Conservation (phyloP, 192 early-diverging fungal species). For the Linnemannia zychae region DNA sequence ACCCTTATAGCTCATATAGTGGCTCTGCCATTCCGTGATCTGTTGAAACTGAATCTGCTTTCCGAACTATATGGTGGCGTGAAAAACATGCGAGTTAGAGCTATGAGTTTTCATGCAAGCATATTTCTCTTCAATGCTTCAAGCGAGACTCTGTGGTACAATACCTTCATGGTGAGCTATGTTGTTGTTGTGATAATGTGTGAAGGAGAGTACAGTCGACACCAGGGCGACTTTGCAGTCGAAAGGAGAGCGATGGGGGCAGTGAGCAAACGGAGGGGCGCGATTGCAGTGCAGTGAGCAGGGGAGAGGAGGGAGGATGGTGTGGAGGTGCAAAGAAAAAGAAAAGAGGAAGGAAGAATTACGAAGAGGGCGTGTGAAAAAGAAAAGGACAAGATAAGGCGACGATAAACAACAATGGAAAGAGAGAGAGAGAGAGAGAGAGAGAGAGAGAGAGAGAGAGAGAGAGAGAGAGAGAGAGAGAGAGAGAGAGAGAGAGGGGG, state of each 20-base stretch:
- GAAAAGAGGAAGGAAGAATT: background rate
- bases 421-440: constrained; percentile 3
- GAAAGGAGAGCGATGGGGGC: no score
- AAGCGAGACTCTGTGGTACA: background rate
- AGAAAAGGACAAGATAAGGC: background rate
- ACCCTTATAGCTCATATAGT: constrained; percentile 98
- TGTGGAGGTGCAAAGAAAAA: background rate
- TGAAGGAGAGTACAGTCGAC: background rate
- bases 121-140: background rate
- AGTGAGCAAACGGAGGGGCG: background rate
- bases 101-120: background rate
- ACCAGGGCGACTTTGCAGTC: background rate
- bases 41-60: constrained; percentile 96
- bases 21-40: constrained; percentile 91
- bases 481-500: background rate
- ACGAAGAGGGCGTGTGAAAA: background rate
- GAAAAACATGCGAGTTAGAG: background rate
- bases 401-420: background rate
- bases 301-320: background rate
- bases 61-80: constrained; percentile 82
- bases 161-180: constrained; percentile 28
- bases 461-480: background rate
- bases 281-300: constrained; percentile 4
- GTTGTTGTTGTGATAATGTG: background rate
- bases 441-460: background rate